Conservation (phyloP, 306 rosid genomes). For the Inga oerstediana region DNA sequence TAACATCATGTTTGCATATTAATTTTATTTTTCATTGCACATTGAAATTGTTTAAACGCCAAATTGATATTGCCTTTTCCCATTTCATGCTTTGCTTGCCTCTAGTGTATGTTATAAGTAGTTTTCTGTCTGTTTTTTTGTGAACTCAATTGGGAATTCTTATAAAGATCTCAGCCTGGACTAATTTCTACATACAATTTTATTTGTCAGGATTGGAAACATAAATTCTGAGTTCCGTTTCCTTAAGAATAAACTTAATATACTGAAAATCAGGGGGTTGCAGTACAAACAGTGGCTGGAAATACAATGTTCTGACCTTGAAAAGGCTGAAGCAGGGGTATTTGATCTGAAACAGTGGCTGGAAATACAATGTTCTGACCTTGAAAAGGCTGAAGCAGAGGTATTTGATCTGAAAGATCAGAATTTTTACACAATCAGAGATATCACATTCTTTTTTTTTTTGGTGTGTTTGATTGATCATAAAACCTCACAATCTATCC, state of each 20-base stretch:
- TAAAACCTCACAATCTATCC: neutral
- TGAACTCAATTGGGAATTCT: neutral
- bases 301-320: slow-evolving; percentile 69
- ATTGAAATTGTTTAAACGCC: neutral
- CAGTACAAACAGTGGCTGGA: slow-evolving; percentile 67
- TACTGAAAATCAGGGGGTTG: slow-evolving; percentile 54
- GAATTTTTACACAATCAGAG: neutral
- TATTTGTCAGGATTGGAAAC: slow-evolving; percentile 66
- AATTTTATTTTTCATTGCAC: neutral
- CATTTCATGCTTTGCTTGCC: neutral
- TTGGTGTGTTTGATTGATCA: slow-evolving; percentile 2
- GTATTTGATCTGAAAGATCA: slow-evolving; percentile 41
- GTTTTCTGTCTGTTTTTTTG: neutral
- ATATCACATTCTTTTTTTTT: neutral
- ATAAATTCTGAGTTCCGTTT: slow-evolving; percentile 55
- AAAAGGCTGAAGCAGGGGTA: slow-evolving; percentile 93
- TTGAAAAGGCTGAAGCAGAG: slow-evolving; percentile 90
- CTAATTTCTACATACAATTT: slow-evolving; percentile 26
- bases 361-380: slow-evolving; percentile 70
- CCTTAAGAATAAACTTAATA: slow-evolving; percentile 55
- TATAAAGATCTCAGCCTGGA: slow-evolving; percentile 28
- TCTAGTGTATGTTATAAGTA: neutral
- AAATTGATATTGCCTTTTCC: neutral
- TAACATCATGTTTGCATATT: neutral
- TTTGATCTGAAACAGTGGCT: slow-evolving; percentile 40